phyloP scores from a whole-genome alignment of 2,329 filamentous ascomycete species.

The Diplocarpon mali region DNA sequence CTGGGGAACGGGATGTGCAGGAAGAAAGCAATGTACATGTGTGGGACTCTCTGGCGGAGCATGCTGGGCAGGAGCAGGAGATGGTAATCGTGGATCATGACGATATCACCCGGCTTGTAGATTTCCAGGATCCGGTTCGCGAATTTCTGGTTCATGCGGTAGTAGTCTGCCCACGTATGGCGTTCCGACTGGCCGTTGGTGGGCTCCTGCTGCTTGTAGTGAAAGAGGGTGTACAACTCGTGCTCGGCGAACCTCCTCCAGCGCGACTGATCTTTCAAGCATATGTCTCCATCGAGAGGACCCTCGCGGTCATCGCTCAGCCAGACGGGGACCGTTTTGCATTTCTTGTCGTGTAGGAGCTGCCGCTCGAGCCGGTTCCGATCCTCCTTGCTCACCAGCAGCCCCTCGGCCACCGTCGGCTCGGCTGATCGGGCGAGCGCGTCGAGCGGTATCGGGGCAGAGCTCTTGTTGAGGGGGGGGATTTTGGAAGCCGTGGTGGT shows the following conservation, averaged over 20 bases:
- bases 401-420: slow-evolving; percentile 52
- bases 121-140: slow-evolving; percentile 78
- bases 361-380: slow-evolving; percentile 63
- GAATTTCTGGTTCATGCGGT: slow-evolving; percentile 85
- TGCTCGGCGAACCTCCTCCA: slow-evolving; percentile 90
- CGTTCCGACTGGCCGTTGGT: slow-evolving; percentile 74
- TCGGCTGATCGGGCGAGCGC: slow-evolving; percentile 41
- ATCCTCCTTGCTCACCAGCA: slow-evolving; percentile 61
- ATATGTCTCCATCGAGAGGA: slow-evolving; percentile 48
- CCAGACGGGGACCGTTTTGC: slow-evolving; percentile 82
- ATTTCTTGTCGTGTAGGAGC: slow-evolving; percentile 60
- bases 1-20: slow-evolving; percentile 91
- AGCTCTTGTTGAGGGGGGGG: slow-evolving; percentile 58
- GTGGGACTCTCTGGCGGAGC: slow-evolving; percentile 72
- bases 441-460: slow-evolving; percentile 69
- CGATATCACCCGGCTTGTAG: slow-evolving; percentile 86
- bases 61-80: slow-evolving; percentile 82
- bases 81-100: slow-evolving; percentile 91
- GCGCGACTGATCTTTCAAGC: slow-evolving; percentile 68
- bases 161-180: slow-evolving; percentile 84
- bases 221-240: slow-evolving; percentile 84
- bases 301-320: slow-evolving; percentile 58
- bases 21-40: slow-evolving; percentile 92
- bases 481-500: slow-evolving; percentile 35
- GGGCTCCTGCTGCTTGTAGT: slow-evolving; percentile 92